phyloP scores from a whole-genome alignment of 2,329 filamentous ascomycete genomes.

The Alternaria metachromatica region DNA sequence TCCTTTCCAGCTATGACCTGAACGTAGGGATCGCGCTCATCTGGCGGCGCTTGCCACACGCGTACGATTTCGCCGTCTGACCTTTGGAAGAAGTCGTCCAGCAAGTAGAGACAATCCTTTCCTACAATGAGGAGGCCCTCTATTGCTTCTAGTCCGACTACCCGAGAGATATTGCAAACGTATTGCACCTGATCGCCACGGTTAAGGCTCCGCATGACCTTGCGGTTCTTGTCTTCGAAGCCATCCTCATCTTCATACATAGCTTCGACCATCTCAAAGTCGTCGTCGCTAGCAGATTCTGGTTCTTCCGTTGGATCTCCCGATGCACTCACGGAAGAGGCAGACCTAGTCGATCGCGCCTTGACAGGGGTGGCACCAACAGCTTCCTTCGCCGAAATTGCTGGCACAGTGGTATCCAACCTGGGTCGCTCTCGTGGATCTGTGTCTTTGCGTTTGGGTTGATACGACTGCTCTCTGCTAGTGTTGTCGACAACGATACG shows the following conservation, averaged over 20 bases:
- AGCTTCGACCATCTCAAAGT: conserved; percentile 95
- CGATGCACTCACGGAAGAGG: conserved; percentile 23
- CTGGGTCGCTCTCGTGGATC: conserved; percentile 58
- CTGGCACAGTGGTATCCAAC: conserved; percentile 53
- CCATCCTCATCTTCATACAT: conserved; percentile 83
- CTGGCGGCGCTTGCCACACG: conserved; percentile 88
- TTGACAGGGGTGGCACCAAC: conserved; percentile 39
- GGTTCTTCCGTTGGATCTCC: conserved; percentile 50
- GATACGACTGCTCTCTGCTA: conserved; percentile 72
- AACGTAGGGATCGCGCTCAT: conserved; percentile 94
- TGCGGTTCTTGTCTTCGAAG: conserved; percentile 97
- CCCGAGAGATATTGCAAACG: conserved; percentile 93
- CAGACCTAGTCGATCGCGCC: conserved; percentile 26
- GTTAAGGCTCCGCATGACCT: conserved; percentile 93
- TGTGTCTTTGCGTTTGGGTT: conserved; percentile 79
- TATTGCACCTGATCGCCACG: conserved; percentile 90
- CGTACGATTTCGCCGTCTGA: conserved; percentile 96
- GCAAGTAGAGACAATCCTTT: conserved; percentile 89
- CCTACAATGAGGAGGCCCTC: conserved; percentile 94
- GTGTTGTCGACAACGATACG: conserved; percentile 81
- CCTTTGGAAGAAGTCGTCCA: conserved; percentile 96
- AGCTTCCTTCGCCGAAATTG: conserved; percentile 37
- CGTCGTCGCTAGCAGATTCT: conserved; percentile 71
- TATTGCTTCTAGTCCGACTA: conserved; percentile 89
- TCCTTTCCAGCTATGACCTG: conserved; percentile 87